Evolutionary conservation across 306 rosid genomes (phyloP).

Genomic region (Cucurbita ficifolia): DNA sequence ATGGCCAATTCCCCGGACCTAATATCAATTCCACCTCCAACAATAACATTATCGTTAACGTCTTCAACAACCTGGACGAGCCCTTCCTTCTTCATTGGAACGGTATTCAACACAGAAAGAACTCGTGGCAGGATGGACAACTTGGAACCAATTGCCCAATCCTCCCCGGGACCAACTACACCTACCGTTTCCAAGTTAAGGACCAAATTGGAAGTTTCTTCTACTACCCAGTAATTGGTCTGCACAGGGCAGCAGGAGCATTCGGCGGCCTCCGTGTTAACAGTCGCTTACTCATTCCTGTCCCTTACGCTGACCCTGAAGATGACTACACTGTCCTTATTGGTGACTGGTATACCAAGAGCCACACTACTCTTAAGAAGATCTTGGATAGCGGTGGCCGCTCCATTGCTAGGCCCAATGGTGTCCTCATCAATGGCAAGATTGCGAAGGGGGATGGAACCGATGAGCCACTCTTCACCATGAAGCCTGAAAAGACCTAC

Average conservation of each 20-base stretch:
- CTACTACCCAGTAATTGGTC: neutral
- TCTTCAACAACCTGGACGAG: conserved; percentile 69
- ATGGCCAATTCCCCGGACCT: conserved; percentile 68
- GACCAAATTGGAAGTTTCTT: neutral
- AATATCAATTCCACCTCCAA: conserved; percentile 65
- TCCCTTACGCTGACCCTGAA: neutral
- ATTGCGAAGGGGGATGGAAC: neutral
- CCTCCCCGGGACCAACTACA: neutral
- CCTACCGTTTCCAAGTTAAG: neutral
- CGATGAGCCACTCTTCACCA: neutral
- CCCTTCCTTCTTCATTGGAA: conserved; percentile 58
- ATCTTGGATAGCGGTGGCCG: neutral
- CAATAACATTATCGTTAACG: conserved; percentile 44
- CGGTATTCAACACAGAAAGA: neutral
- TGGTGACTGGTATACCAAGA: neutral
- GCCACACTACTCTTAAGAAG: neutral
- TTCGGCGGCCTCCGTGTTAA: neutral
- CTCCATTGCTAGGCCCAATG: neutral
- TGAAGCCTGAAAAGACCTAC: neutral
- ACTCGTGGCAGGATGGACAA: neutral
- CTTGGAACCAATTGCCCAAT: neutral
- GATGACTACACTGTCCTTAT: neutral
- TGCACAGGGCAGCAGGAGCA: neutral
- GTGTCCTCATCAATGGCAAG: neutral
- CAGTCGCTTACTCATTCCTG: neutral